These are phyloP conservation scores for Elsinoe necatrix DNA, from an alignment of 2,329 filamentous ascomycete species.

Conservation along the genomic window DNA sequence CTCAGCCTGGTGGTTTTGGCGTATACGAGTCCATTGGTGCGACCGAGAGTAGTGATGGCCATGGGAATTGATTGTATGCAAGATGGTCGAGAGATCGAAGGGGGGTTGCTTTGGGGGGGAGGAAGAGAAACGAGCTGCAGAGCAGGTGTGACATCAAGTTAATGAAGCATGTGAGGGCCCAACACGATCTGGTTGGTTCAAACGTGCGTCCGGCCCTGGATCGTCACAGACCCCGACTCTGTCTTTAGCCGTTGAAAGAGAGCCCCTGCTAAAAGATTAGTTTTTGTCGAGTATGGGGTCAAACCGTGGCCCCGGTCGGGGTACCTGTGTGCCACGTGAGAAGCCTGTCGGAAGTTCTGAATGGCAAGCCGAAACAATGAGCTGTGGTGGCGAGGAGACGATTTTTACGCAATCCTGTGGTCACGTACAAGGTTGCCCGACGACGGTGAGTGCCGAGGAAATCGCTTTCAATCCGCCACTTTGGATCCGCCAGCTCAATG, in stretches of 20 bases:
- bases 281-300: neutral
- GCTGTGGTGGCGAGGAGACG: too few species aligned
- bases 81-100: neutral
- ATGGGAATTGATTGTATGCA: neutral
- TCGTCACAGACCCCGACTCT: neutral
- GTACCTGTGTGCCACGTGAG: neutral
- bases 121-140: neutral
- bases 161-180: slow-evolving; percentile 3
- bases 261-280: neutral
- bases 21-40: neutral
- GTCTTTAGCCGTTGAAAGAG: neutral
- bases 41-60: neutral
- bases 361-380: too few species aligned
- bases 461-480: neutral
- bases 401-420: too few species aligned
- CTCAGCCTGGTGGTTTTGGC: neutral
- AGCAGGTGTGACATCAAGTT: slow-evolving; percentile 8
- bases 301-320: neutral
- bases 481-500: too few species aligned
- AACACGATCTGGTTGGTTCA: slow-evolving; percentile 1
- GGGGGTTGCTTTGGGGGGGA: too few species aligned
- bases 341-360: neutral
- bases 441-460: neutral
- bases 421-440: too few species aligned
- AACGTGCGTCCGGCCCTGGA: neutral